Conservation (phyloP, 805 yeast species). For the Kazachstania taianensis region DNA sequence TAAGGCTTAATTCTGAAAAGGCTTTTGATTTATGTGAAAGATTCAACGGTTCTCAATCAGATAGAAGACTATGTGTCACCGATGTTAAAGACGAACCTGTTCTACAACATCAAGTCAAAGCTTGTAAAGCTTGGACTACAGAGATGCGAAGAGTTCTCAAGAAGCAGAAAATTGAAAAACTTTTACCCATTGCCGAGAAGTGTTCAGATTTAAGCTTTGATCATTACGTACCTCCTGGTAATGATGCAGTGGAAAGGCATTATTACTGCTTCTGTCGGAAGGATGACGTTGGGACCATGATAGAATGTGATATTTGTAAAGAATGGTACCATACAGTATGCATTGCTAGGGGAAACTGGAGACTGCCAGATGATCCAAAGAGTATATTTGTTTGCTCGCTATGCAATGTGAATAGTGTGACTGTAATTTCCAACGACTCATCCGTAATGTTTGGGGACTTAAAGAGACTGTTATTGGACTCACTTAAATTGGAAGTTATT, state of each 20-base stretch:
- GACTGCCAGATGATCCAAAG: constrained; percentile 24
- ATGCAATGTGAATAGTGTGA: constrained; percentile 32
- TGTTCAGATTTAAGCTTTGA: constrained; percentile 22
- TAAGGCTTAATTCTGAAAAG: constrained; percentile 5
- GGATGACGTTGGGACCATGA: constrained; percentile 52
- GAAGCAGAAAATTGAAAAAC: constrained; percentile 5
- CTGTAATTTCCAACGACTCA: neutral
- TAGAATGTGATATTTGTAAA: constrained; percentile 57
- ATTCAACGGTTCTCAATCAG: constrained; percentile 25
- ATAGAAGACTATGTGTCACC: constrained; percentile 25
- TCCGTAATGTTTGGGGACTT: constrained; percentile 13
- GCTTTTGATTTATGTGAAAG: constrained; percentile 7
- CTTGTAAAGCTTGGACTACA: constrained; percentile 9
- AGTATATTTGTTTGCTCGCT: constrained; percentile 44
- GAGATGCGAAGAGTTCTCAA: constrained; percentile 5
- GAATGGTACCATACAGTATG: constrained; percentile 67
- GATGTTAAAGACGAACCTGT: constrained; percentile 22
- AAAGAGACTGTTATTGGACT: constrained; percentile 10
- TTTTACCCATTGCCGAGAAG: constrained; percentile 4
- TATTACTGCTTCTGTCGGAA: constrained; percentile 55
- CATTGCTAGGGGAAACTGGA: constrained; percentile 33
- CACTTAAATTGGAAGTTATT: constrained; percentile 13
- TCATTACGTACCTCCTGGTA: constrained; percentile 8
- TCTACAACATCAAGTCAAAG: constrained; percentile 7
- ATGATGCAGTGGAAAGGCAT: constrained; percentile 3